Base-by-base conservation (phyloP, 208 protist genomes). In the Leishmania lainsoni region DNA sequence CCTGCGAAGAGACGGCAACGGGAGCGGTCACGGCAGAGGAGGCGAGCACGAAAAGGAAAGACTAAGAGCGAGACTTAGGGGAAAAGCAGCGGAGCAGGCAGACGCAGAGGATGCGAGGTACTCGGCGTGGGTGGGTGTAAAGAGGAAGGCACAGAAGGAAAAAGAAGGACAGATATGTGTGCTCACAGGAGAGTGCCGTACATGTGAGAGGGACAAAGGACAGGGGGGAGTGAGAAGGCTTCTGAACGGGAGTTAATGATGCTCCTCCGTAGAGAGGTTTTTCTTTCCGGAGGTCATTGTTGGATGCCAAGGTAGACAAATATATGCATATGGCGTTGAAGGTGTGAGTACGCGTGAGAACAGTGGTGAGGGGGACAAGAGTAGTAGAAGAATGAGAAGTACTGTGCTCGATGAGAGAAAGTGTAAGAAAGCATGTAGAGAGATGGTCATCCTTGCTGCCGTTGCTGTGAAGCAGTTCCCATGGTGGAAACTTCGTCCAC, bases 41-140 rank as follows among this genome's bases (percentile, higher is more conserved):
- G 52, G 12, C 29, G 78, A 56, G 0, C 35, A 48, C 22, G 73
- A 22, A 56, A 65, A 14, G 69, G 26, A 65, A 80, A 20, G 22
- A 35, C 45, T 9, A n/a, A 35, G 4, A 73, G 74, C 26, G 78
- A 87, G 32, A 82, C 26, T 8, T 72, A 70, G 49, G 4, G 81
- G 74, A 76, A 76, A 42, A 32, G 75, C 48, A 79, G 17, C 54
- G 45, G 58, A 35, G 45, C 29, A n/a, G 65, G 61, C 17, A 69
- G 20, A 22, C 3, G 56, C 32, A 54, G 20, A 20, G 22, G 5
- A 22, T 79, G 79, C 52, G 59, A 4, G 42, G 42, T 20, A 48
- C 32, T n/a, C 35, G 17, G 69, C 42, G 42, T 45, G 42, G 42
- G 42, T 45, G 42, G 22, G 6, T 32, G 9, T 29, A 26, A 0